Evolutionary conservation across 179 eudicot species (phyloP).

Genomic region (Dionaea muscipula): DNA sequence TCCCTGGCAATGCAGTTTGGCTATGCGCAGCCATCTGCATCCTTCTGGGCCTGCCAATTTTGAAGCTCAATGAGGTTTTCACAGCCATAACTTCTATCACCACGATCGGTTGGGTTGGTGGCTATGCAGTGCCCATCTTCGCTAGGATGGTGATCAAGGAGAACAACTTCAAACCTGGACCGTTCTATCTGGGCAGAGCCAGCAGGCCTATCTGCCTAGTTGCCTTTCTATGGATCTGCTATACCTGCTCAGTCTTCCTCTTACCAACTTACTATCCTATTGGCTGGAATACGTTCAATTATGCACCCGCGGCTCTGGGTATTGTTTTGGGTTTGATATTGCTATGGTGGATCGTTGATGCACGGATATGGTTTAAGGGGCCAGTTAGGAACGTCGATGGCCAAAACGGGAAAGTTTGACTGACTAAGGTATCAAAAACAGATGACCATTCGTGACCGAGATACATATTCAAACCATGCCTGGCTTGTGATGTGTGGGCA

Average conservation of each 20-base stretch:
- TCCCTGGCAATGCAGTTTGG: slow-evolving; percentile 59
- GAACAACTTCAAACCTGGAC: slow-evolving; percentile 42
- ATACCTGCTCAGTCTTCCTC: slow-evolving; percentile 44
- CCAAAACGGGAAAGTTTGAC: slow-evolving; percentile 26
- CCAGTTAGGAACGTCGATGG: slow-evolving; percentile 45
- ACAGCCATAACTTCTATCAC: slow-evolving; percentile 48
- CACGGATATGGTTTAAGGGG: slow-evolving; percentile 48
- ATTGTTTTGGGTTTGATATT: slow-evolving; percentile 29
- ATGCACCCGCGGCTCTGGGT: slow-evolving; percentile 46
- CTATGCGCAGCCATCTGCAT: slow-evolving; percentile 45
- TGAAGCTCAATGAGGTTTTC: slow-evolving; percentile 44
- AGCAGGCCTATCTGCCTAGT: slow-evolving; percentile 41
- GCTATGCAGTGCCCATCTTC: slow-evolving; percentile 51
- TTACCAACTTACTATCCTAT: slow-evolving; percentile 43
- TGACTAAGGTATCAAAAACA: no score
- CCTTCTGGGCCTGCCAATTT: slow-evolving; percentile 45
- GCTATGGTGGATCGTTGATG: slow-evolving; percentile 59
- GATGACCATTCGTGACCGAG: no score
- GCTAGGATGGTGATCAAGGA: slow-evolving; percentile 43
- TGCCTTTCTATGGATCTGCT: slow-evolving; percentile 50
- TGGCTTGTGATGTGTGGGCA: no score
- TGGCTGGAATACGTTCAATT: slow-evolving; percentile 37
- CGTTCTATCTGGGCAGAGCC: slow-evolving; percentile 43
- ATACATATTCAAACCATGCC: no score
- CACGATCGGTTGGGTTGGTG: slow-evolving; percentile 61